These are phyloP conservation scores for Acidiella bohemica DNA, from an alignment of 495 filamentous ascomycete species.

Conservation along the genomic window DNA sequence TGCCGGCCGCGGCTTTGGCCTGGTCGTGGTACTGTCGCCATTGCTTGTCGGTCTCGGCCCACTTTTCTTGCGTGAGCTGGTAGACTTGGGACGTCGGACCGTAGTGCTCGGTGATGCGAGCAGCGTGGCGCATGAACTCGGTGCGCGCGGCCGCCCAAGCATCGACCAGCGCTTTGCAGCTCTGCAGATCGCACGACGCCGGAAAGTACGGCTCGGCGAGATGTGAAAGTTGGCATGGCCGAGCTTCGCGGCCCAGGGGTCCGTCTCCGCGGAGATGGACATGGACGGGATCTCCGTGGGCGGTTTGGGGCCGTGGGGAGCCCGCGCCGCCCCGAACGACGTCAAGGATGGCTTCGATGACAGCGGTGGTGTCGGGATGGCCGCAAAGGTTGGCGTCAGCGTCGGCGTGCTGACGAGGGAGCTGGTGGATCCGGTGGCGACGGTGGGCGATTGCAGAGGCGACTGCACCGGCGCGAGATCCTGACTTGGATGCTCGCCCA, in stretches of 20 bases:
- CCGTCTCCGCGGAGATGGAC: conserved; percentile 48
- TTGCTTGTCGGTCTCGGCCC: conserved; percentile 56
- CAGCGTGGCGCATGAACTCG: conserved; percentile 73
- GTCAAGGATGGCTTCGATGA: conserved; percentile 67
- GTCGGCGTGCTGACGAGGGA: conserved; percentile 31
- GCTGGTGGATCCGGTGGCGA: conserved; percentile 32
- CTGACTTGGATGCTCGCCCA: conserved; percentile 29
- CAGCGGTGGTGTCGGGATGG: conserved; percentile 58
- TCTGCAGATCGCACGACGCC: conserved; percentile 41
- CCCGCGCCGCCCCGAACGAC: conserved; percentile 44
- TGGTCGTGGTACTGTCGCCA: conserved; percentile 58
- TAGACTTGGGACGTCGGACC: conserved; percentile 73
- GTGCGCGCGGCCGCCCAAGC: conserved; percentile 70
- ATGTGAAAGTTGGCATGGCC: conserved; percentile 92
- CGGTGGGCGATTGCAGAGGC: conserved; percentile 69
- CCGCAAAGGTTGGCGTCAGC: conserved; percentile 33
- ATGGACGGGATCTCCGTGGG: conserved; percentile 48
- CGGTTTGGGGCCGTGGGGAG: conserved; percentile 32
- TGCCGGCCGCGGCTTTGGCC: conserved; percentile 35
- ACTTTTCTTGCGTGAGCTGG: conserved; percentile 68
- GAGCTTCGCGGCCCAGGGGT: conserved; percentile 69
- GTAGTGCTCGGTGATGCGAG: conserved; percentile 76
- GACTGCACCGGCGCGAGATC: conserved; percentile 42
- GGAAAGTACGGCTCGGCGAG: conserved; percentile 63
- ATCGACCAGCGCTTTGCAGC: conserved; percentile 52